phyloP scores from a whole-genome alignment of 305 asterid genomes.

The Andrographis paniculata region DNA sequence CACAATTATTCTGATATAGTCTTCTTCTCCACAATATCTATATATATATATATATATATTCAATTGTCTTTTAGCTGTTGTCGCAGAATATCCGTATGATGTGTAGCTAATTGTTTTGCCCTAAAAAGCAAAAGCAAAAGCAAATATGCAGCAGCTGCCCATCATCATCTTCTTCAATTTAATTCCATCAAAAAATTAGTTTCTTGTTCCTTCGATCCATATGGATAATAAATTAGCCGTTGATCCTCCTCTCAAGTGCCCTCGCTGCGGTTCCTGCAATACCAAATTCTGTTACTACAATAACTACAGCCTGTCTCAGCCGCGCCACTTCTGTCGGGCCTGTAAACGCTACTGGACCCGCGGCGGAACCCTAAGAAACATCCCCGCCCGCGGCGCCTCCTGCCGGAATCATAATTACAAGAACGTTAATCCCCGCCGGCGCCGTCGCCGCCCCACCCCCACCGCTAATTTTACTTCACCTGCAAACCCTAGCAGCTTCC shows the following conservation, averaged over 20 bases:
- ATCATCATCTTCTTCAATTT: conserved; percentile 1
- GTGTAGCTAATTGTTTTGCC: conserved; percentile 31
- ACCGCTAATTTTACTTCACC: not conserved
- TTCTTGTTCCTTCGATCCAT: too few species aligned
- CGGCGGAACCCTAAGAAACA: conserved; percentile 62
- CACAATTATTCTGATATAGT: too few species aligned
- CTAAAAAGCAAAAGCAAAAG: conserved; percentile 18
- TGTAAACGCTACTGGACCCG: conserved; percentile 75
- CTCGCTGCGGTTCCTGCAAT: conserved; percentile 61
- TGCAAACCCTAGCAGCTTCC: not conserved
- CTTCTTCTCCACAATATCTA: too few species aligned
- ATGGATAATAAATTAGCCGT: conserved; percentile 18
- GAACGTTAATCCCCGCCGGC: not conserved
- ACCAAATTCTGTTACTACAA: conserved; percentile 72
- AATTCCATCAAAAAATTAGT: conserved; percentile 16
- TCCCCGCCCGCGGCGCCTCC: not conserved
- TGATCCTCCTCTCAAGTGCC: conserved; percentile 43
- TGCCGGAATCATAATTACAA: too few species aligned
- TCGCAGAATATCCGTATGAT: conserved; percentile 47
- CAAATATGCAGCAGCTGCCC: conserved; percentile 7
- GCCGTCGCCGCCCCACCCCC: not conserved
- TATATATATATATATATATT: conserved; percentile 20
- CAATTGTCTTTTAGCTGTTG: conserved; percentile 60
- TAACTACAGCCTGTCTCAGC: conserved; percentile 63
- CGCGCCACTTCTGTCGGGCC: conserved; percentile 55